Percentiles rank a stretch among this genome's conserved stretches.
phyloP scores from a whole-genome alignment of 176 grass and related monocot genomes.

The Aegilops bicornis region DNA sequence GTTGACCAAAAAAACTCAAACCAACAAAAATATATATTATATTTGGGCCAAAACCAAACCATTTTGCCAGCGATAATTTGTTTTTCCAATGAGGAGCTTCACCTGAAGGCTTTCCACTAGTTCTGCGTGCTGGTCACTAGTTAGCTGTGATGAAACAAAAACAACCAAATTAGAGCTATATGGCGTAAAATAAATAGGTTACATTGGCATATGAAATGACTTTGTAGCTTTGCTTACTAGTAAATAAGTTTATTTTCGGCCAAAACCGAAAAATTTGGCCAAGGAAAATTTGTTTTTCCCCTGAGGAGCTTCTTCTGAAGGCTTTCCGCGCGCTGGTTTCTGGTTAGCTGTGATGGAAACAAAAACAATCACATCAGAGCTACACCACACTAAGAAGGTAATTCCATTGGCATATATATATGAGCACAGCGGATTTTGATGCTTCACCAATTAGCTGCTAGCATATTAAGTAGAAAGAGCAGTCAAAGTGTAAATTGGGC shows the following conservation, averaged over 20 bases:
- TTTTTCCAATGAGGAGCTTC: constrained; percentile 45
- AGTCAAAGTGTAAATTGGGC: neutral
- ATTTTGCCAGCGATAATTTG: constrained; percentile 53
- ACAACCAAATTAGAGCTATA: constrained; percentile 14
- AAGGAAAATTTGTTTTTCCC: constrained; percentile 58
- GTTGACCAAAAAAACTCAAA: constrained; percentile 1
- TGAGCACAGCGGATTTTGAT: neutral
- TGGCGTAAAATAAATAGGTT: neutral
- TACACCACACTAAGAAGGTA: neutral
- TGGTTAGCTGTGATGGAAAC: constrained; percentile 39
- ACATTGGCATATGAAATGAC: neutral
- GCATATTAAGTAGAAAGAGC: neutral
- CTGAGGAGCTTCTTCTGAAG: constrained; percentile 41
- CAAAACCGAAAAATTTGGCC: constrained; percentile 70
- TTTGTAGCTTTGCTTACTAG: neutral
- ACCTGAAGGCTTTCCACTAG: constrained; percentile 35
- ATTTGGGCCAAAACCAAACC: constrained; percentile 60
- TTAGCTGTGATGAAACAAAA: constrained; percentile 39
- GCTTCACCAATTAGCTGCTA: neutral
- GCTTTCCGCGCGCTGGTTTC: constrained; percentile 25
- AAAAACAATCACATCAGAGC: constrained; percentile 9
- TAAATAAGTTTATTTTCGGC: neutral
- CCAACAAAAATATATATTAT: neutral
- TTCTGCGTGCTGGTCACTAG: constrained; percentile 22
- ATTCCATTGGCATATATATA: neutral